Evolutionary conservation across 371 early-diverging fungal genomes (phyloP).

Genomic region (Mucor sp.): DNA sequence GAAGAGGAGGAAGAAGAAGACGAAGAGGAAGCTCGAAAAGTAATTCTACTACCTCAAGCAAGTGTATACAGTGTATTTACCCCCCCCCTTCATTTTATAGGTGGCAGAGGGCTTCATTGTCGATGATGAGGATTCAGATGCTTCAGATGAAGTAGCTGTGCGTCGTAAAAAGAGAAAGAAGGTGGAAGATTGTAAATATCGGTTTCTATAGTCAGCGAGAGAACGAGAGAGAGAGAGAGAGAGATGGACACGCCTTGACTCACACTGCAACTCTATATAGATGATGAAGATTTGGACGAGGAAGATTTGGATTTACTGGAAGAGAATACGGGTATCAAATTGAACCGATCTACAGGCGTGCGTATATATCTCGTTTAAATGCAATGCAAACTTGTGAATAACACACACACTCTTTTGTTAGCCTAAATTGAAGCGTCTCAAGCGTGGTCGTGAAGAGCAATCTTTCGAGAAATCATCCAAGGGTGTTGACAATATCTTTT

Average conservation of each 20-base stretch:
- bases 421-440: slow-evolving; percentile 70
- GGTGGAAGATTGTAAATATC: slow-evolving; percentile 41
- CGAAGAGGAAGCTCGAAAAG: slow-evolving; percentile 57
- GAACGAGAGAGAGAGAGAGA: background rate
- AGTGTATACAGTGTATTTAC: background rate
- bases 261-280: background rate
- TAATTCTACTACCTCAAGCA: background rate
- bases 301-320: slow-evolving; percentile 86
- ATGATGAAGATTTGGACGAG: slow-evolving; percentile 80
- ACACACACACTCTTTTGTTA: slow-evolving; percentile 10
- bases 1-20: slow-evolving; percentile 64
- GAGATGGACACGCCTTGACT: background rate
- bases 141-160: slow-evolving; percentile 36
- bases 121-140: slow-evolving; percentile 64
- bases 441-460: slow-evolving; percentile 64
- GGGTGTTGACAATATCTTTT: slow-evolving; percentile 57
- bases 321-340: slow-evolving; percentile 79
- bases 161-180: slow-evolving; percentile 57
- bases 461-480: slow-evolving; percentile 35
- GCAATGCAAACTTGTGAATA: background rate
- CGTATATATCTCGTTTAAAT: background rate
- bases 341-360: slow-evolving; percentile 55
- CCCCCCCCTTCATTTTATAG: slow-evolving; percentile 27
- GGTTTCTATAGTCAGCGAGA: too few species aligned
- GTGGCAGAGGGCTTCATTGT: slow-evolving; percentile 69